Base-by-base conservation (phyloP, 768 basidiomycete species). In the Serendipita indica region DNA sequence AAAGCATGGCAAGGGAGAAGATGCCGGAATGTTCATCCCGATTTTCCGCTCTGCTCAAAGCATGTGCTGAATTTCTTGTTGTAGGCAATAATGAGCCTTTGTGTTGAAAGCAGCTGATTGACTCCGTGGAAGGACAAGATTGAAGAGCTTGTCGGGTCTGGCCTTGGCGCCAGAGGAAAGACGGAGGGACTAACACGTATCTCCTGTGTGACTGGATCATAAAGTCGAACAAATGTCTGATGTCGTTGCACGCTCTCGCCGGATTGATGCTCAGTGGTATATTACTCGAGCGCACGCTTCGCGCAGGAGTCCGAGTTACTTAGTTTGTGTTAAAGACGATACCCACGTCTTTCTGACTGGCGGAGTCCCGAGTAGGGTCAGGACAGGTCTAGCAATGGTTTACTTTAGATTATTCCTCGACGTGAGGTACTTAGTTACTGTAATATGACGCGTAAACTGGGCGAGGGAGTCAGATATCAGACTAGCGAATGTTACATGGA, bases 141-240 rank as follows among this genome's bases (percentile, higher is more conserved):
- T 81, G 63, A 91, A 89, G 25, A 93, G 76, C 14, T 81, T 77
- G 34, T 92, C 89, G 63, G 92, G 89, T 66, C 86, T 89, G 43
- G 83, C 86, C 68, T 90, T 90, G 6, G 92, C 91, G 3, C 80
- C 79, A 1, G 74, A 67, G 12, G 83, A 80, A 56, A 92, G 84
- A 30, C 80, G 79, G 35, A 96, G 71, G 20, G 89, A 88, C 59
- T 92, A 84, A 89, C 82, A 32, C 89, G 89, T 67, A 91, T 90
- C 68, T 89, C 89, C 7, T 81, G 81, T 0, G 82, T 79, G 39
- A 74, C 70, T 60, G 73, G 72, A 69, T 93, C 90, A 65, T 84
- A 89, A 76, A 94, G 90, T 27, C 89, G 79, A 41, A 94, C 74
- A 76, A 93, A 92, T 0, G 89, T 87, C 68, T 94, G 92, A 69